Evolutionary conservation across 805 yeast species (phyloP).

Genomic region (Cyberlindnera misumaiensis): DNA sequence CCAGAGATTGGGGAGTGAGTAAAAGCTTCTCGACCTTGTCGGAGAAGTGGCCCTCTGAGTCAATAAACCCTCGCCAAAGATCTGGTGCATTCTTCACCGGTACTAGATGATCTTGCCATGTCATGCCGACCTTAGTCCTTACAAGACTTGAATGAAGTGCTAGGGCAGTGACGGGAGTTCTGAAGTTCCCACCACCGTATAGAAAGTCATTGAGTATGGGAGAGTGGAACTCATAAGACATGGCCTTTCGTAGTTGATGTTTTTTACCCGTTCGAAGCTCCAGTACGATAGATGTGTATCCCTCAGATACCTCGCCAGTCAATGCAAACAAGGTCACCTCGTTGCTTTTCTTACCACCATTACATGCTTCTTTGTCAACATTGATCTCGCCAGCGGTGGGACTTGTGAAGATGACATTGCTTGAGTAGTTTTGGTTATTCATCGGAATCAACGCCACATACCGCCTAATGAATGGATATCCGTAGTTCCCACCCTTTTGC

Average conservation of each 20-base stretch:
- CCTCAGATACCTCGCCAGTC: constrained; percentile 6
- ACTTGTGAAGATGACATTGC: background rate
- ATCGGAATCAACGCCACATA: constrained; percentile 26
- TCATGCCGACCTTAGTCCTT: constrained; percentile 26
- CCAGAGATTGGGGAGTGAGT: constrained; percentile 27
- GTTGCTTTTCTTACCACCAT: constrained; percentile 1
- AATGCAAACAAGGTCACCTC: constrained; percentile 13
- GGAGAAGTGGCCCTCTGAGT: constrained; percentile 21
- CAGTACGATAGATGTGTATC: constrained; percentile 20
- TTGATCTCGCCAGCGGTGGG: constrained; percentile 1
- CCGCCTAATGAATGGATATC: constrained; percentile 28
- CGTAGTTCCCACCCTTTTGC: constrained; percentile 29
- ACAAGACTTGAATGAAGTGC: constrained; percentile 34
- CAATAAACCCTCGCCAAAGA: constrained; percentile 25
- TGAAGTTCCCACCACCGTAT: constrained; percentile 17
- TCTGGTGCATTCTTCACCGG: constrained; percentile 13
- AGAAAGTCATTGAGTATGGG: constrained; percentile 28
- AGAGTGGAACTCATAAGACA: constrained; percentile 2
- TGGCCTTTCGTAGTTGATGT: constrained; percentile 27
- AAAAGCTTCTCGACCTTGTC: constrained; percentile 17
- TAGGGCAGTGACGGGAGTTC: constrained; percentile 13
- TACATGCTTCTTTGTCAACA: too few species aligned
- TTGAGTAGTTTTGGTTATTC: background rate
- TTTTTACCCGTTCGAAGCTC: constrained; percentile 33
- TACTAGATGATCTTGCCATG: constrained; percentile 1